Evolutionary conservation across 2,329 filamentous ascomycete species (phyloP), one percentile per base, ranked within the genome.

Genomic region (Penicillium olsonii): DNA sequence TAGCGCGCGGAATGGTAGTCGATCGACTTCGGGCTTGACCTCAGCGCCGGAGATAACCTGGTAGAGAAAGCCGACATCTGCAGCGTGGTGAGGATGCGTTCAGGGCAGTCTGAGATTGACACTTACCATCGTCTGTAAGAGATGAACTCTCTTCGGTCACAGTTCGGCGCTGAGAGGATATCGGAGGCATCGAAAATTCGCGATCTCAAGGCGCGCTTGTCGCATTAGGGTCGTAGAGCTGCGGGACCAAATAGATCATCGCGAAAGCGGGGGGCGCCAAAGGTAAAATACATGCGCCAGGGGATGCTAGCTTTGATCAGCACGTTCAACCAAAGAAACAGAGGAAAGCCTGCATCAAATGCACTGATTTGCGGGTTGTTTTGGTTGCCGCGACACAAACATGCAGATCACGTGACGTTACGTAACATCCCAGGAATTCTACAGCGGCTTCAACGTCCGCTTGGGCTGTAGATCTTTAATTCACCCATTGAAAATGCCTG

Each of bases 21-120:
- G 80, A 60, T 87, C 82, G 41, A 79, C 79, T 48, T 85, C 81
- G 1, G 83, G 77, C 24, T 88, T 78, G 34, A 81, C 75, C 71
- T 92, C 84, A 37, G 89, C 91, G 60, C 81, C 79, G 53, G 78
- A 76, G 63, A 95, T 85, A 63, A 96, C 88, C 50, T 87, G 80
- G 70, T 90, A 87, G 50, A 96, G 78, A 54, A 90, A 79, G 54
- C 82, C 80, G 68, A 96, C 88, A 75, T 95, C 92, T 91, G 57
- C 11, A n/a, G 9, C 26, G 29, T 48, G 10, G 29, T 50, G 26
- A 55, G 42, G 12, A 7, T 33, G 4, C 12, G 15, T 31, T 54
- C 22, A 48, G 43, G 14, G 20, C 19, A 38, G 49, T 5, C 4
- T 19, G 12, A 14, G 10, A 20, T n/a, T 9, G 34, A 33, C 20